These are phyloP conservation scores for Carnegiea gigantea DNA, from an alignment of 179 eudicot species.

Conservation along the genomic window DNA sequence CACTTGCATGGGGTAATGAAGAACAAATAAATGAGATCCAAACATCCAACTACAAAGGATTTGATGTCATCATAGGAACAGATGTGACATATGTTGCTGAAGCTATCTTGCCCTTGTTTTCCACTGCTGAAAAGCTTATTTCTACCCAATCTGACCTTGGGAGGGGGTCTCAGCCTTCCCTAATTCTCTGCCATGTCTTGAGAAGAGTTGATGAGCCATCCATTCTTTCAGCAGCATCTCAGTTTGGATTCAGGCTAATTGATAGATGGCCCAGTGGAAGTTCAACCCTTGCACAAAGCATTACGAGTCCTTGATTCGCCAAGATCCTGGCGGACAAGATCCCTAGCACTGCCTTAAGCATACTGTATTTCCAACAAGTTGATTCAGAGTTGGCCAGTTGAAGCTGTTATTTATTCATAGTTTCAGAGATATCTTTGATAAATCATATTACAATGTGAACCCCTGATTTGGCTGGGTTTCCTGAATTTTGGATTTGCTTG, in stretches of 20 bases:
- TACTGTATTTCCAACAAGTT: conserved; percentile 55
- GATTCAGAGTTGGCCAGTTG: background rate
- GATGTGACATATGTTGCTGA: conserved; percentile 81
- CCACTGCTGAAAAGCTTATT: conserved; percentile 67
- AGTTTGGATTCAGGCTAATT: conserved; percentile 61
- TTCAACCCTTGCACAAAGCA: conserved; percentile 26
- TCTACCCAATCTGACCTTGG: conserved; percentile 15
- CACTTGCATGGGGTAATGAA: conserved; percentile 72
- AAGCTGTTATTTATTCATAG: background rate
- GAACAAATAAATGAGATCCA: conserved; percentile 56
- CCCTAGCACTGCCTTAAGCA: conserved; percentile 69
- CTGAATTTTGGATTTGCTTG: no score
- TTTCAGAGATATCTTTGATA: background rate
- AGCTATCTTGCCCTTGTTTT: conserved; percentile 71
- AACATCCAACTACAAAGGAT: conserved; percentile 47
- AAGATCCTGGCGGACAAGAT: conserved; percentile 28
- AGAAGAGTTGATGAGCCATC: conserved; percentile 86
- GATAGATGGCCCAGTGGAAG: conserved; percentile 67
- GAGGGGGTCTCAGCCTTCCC: conserved; percentile 34
- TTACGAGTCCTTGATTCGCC: conserved; percentile 52
- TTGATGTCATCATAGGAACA: conserved; percentile 81
- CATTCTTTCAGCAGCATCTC: conserved; percentile 68
- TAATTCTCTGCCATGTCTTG: conserved; percentile 73
- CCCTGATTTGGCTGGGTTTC: no score
- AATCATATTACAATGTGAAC: no score